Base-by-base conservation (phyloP, 805 yeast species). In the Blastobotrys terrestris region DNA sequence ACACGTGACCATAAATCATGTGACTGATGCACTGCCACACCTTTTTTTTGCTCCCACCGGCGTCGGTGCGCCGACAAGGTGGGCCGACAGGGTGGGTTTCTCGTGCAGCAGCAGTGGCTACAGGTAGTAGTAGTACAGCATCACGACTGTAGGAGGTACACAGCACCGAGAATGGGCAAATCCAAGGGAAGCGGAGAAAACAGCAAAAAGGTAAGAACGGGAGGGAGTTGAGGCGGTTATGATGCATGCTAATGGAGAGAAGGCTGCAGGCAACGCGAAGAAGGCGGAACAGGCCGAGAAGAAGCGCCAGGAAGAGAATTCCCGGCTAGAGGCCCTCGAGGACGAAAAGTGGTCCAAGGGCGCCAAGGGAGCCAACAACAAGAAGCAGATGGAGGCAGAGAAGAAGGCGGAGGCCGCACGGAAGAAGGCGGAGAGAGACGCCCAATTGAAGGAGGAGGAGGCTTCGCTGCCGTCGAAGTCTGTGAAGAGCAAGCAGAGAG, bases 371-470 rank as follows among this genome's bases (percentile, higher is more conserved):
- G 79, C 76, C 67, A 26, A 26, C 11, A 78, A 80, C 72, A 87
- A 87, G 76, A 83, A 83, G 67, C 84, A 79, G 51, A 86, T 79
- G 19, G 84, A 79, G 14, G 80, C 77, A 49, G 81, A 79, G 52
- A 87, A 85, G 70, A 81, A 77, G 63, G 89, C 84, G 49, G 91
- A 85, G 61, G 91, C 87, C 3, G 82, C 84, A 6, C 76, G 81
- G 52, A 85, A 84, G 73, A 87, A 87, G 74, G 85, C 87, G n/a
- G 94, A 87, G 65, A 77, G 94, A 60, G 94, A 87, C 44, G 81
- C 81, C 1, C 69, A 80, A 55, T 67, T 86, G 57, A 72, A 74
- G 56, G 84, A 78, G 7, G 91, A 84, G 67, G 88, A 83, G 62
- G 84, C 75, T 14, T 72, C 83, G 15, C 66, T 82, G 59, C 87